These are phyloP conservation scores for Boechera stricta DNA, from an alignment of 345 rosid species.

Conservation along the genomic window DNA sequence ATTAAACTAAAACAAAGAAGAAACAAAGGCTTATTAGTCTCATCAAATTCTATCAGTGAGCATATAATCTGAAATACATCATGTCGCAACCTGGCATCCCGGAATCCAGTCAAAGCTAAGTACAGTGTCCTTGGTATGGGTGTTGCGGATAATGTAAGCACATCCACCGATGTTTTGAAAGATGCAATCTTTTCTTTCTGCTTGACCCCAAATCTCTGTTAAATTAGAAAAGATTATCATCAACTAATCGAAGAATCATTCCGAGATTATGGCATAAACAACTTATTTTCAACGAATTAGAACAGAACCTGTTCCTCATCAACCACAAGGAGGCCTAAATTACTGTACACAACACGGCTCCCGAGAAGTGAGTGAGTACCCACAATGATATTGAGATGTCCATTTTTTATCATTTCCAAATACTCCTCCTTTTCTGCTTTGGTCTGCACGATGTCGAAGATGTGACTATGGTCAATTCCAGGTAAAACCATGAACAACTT, in stretches of 20 bases:
- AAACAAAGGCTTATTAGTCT: constrained; percentile 32
- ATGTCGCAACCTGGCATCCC: constrained; percentile 87
- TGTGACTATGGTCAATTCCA: constrained; percentile 37
- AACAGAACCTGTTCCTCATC: constrained; percentile 95
- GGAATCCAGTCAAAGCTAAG: constrained; percentile 95
- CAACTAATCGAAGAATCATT: constrained; percentile 40
- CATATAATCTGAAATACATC: constrained; percentile 17
- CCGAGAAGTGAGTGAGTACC: constrained; percentile 53
- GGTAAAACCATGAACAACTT: constrained; percentile 24
- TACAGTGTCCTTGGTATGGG: constrained; percentile 97
- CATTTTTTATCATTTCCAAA: constrained; percentile 74
- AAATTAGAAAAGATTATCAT: constrained; percentile 26
- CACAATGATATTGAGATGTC: constrained; percentile 78
- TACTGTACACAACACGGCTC: constrained; percentile 84
- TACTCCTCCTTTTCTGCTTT: constrained; percentile 79
- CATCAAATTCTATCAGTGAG: constrained; percentile 22
- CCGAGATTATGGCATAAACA: constrained; percentile 32
- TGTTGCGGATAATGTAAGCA: constrained; percentile 94
- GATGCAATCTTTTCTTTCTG: constrained; percentile 98
- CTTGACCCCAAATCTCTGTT: constrained; percentile 95
- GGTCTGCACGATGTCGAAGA: constrained; percentile 58
- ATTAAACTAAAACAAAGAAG: constrained; percentile 66
- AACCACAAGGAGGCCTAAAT: constrained; percentile 94
- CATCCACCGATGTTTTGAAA: constrained; percentile 92
- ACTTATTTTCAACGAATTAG: constrained; percentile 20